Evolutionary conservation across 2,329 filamentous ascomycete species (phyloP).

Genomic region (Penicillium sp.): DNA sequence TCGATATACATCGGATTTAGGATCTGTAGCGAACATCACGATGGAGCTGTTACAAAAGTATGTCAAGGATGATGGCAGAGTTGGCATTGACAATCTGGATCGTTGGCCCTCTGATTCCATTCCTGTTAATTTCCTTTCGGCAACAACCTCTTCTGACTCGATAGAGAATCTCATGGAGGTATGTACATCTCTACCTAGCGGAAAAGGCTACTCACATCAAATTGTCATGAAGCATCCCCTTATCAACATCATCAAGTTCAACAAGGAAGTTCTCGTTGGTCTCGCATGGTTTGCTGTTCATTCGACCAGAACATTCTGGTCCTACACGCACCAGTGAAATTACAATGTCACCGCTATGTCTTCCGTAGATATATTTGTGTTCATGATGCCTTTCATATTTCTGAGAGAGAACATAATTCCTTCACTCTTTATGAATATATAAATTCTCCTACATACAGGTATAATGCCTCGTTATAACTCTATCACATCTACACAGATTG

Average conservation of each 20-base stretch:
- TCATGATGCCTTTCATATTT: too few relatives aligned
- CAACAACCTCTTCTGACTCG: neutral
- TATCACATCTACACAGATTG: too few relatives aligned
- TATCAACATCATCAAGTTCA: slow-evolving; percentile 9
- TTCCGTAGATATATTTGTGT: too few relatives aligned
- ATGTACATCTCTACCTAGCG: neutral
- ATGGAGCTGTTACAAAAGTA: slow-evolving; percentile 36
- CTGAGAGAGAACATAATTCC: too few relatives aligned
- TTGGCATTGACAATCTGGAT: slow-evolving; percentile 30
- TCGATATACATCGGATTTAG: too few relatives aligned
- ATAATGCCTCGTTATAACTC: too few relatives aligned
- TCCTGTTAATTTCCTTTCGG: slow-evolving; percentile 30
- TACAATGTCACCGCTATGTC: too few relatives aligned
- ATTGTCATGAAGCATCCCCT: slow-evolving; percentile 9
- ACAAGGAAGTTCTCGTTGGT: slow-evolving; percentile 7
- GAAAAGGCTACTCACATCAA: neutral
- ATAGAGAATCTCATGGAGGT: neutral
- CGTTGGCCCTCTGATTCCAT: slow-evolving; percentile 27
- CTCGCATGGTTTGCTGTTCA: slow-evolving; percentile 14
- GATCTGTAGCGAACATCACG: slow-evolving; percentile 14
- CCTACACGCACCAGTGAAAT: too few relatives aligned
- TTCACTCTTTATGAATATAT: too few relatives aligned
- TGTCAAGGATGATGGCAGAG: slow-evolving; percentile 28
- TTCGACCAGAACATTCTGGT: slow-evolving; percentile 14
- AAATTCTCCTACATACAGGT: too few relatives aligned